These are phyloP conservation scores for Yamadazyma kanchanaburiensis DNA, from an alignment of 1,139 yeast species.

Conservation along the genomic window DNA sequence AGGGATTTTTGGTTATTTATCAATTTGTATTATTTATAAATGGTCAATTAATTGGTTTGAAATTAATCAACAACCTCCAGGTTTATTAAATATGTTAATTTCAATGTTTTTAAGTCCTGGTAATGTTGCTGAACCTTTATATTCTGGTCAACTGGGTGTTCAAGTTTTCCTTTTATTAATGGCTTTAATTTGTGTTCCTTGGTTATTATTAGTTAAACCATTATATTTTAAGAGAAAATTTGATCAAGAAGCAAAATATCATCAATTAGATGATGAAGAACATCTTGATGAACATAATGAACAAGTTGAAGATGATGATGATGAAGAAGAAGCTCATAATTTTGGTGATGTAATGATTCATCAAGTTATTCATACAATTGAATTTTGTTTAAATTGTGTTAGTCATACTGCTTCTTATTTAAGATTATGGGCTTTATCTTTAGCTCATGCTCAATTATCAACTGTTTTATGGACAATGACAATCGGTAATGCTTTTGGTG, in stretches of 20 bases:
- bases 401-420: constrained; percentile 78
- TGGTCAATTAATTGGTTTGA: constrained; percentile 78
- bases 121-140: constrained; percentile 61
- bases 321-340: constrained; percentile 52
- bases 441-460: constrained; percentile 77
- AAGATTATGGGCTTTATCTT: constrained; percentile 75
- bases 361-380: constrained; percentile 77
- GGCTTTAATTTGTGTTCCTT: constrained; percentile 75
- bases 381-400: constrained; percentile 74
- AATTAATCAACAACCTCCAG: constrained; percentile 71
- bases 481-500: constrained; percentile 52
- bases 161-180: constrained; percentile 57
- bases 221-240: constrained; percentile 42
- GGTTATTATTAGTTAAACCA: constrained; percentile 70
- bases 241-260: constrained; percentile 39
- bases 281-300: constrained; percentile 18
- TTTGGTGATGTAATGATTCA: constrained; percentile 78
- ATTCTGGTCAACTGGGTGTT: constrained; percentile 57
- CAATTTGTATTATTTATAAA: constrained; percentile 69
- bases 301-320: constrained; percentile 41
- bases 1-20: constrained; percentile 75
- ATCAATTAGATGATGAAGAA: constrained; percentile 21
- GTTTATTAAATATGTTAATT: constrained; percentile 75
- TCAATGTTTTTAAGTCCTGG: constrained; percentile 83
- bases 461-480: constrained; percentile 81